Percentiles rank a stretch among this genome's conserved stretches.
These are phyloP conservation scores for Talaromyces sp. DNA, from an alignment of 2,329 filamentous ascomycete genomes.

Conservation along the genomic window DNA sequence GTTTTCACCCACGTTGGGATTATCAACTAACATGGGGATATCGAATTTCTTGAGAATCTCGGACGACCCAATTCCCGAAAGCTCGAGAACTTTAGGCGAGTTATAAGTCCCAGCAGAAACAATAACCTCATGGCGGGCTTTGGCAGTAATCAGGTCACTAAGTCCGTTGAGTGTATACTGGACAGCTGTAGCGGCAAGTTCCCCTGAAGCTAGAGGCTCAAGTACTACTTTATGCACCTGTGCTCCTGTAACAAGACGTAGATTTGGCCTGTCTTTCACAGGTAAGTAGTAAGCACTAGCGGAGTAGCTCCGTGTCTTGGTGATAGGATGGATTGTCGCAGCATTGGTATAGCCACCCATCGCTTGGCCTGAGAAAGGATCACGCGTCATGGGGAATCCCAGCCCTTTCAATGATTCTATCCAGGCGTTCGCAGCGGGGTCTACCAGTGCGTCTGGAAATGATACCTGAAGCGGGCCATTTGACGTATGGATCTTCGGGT, in stretches of 20 bases:
- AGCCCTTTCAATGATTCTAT: conserved; percentile 11
- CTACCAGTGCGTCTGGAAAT: conserved; percentile 4
- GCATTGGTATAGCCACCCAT: conserved; percentile 40
- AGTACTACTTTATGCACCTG: background rate
- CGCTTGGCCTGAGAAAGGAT: conserved; percentile 11
- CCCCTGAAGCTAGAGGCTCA: background rate
- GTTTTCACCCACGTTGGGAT: conserved; percentile 53
- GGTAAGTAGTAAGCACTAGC: conserved; percentile 1
- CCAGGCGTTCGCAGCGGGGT: conserved; percentile 12
- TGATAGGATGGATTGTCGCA: conserved; percentile 26
- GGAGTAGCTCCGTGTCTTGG: conserved; percentile 9
- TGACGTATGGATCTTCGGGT: background rate
- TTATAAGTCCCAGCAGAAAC: conserved; percentile 61
- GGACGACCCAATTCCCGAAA: conserved; percentile 61
- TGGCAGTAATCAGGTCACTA: background rate
- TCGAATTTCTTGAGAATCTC: conserved; percentile 45
- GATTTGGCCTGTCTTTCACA: background rate
- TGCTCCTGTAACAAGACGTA: background rate
- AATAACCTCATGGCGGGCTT: conserved; percentile 53
- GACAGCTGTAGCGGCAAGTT: background rate
- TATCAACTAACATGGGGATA: conserved; percentile 49
- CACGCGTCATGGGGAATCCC: conserved; percentile 3
- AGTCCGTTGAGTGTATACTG: background rate
- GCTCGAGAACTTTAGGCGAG: conserved; percentile 61
- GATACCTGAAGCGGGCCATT: conserved; percentile 8